Evolutionary conservation across 176 grass and related monocot species (phyloP).

Genomic region (Juncus effusus): DNA sequence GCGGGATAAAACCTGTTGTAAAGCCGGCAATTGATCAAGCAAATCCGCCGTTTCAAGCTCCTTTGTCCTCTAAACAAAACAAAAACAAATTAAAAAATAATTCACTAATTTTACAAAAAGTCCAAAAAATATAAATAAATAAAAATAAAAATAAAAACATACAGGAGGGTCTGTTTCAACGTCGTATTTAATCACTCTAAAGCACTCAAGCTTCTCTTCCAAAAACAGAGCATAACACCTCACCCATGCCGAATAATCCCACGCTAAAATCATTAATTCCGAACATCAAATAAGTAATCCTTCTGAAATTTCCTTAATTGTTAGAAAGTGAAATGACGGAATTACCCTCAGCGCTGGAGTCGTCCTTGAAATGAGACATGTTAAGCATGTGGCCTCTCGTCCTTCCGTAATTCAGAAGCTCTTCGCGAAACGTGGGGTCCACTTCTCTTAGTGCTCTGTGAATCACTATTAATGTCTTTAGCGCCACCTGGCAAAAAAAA

Average conservation of each 20-base stretch:
- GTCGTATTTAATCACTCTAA: slow-evolving; percentile 72
- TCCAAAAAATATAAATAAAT: no score
- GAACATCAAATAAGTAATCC: slow-evolving; percentile 5
- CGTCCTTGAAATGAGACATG: slow-evolving; percentile 82
- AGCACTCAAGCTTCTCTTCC: slow-evolving; percentile 86
- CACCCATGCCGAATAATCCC: slow-evolving; percentile 96
- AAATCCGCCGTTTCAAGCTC: slow-evolving; percentile 65
- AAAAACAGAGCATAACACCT: slow-evolving; percentile 83
- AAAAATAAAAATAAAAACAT: slow-evolving; percentile 21
- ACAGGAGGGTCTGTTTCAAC: slow-evolving; percentile 69
- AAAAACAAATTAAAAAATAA: slow-evolving; percentile 10
- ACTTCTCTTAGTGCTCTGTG: slow-evolving; percentile 89
- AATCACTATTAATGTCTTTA: slow-evolving; percentile 80
- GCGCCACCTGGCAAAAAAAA: slow-evolving; percentile 55
- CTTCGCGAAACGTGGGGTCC: slow-evolving; percentile 73
- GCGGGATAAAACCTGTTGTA: slow-evolving; percentile 72
- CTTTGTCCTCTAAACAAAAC: slow-evolving; percentile 45
- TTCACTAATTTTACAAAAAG: no score
- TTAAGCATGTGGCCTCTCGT: slow-evolving; percentile 72
- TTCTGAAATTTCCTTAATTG: no score
- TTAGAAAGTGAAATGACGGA: no score
- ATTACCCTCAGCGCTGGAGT: slow-evolving; percentile 82
- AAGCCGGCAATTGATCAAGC: slow-evolving; percentile 66
- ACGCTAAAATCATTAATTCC: slow-evolving; percentile 44
- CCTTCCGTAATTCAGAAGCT: slow-evolving; percentile 82